These are phyloP conservation scores for Micromonas pusilla DNA, from an alignment of 139 green algal species.

Conservation along the genomic window DNA sequence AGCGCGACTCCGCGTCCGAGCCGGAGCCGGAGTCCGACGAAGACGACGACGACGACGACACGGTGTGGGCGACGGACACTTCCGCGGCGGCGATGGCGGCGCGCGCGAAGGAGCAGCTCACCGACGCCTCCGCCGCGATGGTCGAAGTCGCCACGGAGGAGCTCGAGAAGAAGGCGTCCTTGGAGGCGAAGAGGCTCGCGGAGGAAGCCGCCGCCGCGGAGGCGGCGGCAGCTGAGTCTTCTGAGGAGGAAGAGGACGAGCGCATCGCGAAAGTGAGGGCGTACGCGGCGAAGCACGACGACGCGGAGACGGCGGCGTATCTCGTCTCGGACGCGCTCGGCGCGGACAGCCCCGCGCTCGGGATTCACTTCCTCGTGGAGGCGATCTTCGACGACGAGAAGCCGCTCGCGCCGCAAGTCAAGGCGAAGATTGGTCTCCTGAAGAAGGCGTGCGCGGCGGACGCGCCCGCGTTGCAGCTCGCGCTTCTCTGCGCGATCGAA, in stretches of 20 bases:
- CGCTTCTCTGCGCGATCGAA: conserved; percentile 38
- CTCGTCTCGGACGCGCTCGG: conserved; percentile 9
- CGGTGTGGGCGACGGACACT: conserved; percentile 92
- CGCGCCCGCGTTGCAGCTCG: conserved; percentile 24
- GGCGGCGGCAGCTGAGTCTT: conserved; percentile 17
- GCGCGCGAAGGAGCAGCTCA: conserved; percentile 84
- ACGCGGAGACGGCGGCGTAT: conserved; percentile 20
- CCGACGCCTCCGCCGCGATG: conserved; percentile 67
- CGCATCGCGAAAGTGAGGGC: conserved; percentile 32
- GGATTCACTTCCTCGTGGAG: conserved; percentile 18
- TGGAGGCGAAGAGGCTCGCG: conserved; percentile 45
- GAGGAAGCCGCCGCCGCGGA: conserved; percentile 29
- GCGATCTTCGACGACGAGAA: conserved; percentile 23
- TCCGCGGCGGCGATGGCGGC: conserved; percentile 56
- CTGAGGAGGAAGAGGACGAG: conserved; percentile 28
- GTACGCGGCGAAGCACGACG: conserved; percentile 31
- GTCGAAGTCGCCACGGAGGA: conserved; percentile 40
- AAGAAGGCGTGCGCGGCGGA: not conserved
- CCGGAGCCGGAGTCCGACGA: conserved; percentile 5
- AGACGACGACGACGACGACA: conserved; percentile 54
- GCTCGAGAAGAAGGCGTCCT: conserved; percentile 43
- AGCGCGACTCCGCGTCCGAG: conserved; percentile 27
- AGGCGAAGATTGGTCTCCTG: conserved; percentile 37
- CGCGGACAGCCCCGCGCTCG: conserved; percentile 10
- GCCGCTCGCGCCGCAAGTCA: conserved; percentile 30